Evolutionary conservation across 2,329 filamentous ascomycete genomes (phyloP).

Genomic region (Pseudocercospora crystallina): DNA sequence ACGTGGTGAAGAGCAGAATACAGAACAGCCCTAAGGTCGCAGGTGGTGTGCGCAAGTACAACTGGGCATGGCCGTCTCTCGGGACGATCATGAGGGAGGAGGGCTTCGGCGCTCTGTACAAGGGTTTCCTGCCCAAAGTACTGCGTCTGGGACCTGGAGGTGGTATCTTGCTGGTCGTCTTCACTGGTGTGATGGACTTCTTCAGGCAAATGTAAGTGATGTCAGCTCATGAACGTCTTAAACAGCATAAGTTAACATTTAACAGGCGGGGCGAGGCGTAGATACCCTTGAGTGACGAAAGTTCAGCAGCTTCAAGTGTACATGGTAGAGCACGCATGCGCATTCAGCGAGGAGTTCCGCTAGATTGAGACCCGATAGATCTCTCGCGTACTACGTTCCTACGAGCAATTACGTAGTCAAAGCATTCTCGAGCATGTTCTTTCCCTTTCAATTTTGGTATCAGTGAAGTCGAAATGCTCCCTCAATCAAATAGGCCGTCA

Average conservation of each 20-base stretch:
- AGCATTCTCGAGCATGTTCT: too few relatives aligned
- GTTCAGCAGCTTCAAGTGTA: background rate
- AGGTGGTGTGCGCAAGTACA: constrained; percentile 89
- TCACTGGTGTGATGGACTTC: constrained; percentile 88
- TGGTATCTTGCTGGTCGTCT: constrained; percentile 78
- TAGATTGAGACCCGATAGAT: background rate
- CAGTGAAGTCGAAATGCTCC: too few relatives aligned
- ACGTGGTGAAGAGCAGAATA: constrained; percentile 97
- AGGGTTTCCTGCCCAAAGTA: constrained; percentile 96
- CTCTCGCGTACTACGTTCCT: too few relatives aligned
- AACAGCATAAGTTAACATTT: background rate
- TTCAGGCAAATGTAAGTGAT: constrained; percentile 69
- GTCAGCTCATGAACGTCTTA: background rate
- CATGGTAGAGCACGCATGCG: too few relatives aligned
- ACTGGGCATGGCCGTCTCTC: constrained; percentile 92
- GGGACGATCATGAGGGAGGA: constrained; percentile 89
- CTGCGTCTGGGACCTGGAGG: constrained; percentile 70
- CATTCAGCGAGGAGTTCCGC: too few relatives aligned
- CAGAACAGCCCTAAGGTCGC: constrained; percentile 86
- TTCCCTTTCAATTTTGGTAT: too few relatives aligned
- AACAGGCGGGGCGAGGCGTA: background rate
- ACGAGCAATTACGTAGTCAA: too few relatives aligned
- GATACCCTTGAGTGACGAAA: background rate
- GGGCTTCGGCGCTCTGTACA: constrained; percentile 88
- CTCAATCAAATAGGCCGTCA: too few relatives aligned